Base-by-base conservation (phyloP, 768 basidiomycete genomes). In the Tylopilus subfusipes region DNA sequence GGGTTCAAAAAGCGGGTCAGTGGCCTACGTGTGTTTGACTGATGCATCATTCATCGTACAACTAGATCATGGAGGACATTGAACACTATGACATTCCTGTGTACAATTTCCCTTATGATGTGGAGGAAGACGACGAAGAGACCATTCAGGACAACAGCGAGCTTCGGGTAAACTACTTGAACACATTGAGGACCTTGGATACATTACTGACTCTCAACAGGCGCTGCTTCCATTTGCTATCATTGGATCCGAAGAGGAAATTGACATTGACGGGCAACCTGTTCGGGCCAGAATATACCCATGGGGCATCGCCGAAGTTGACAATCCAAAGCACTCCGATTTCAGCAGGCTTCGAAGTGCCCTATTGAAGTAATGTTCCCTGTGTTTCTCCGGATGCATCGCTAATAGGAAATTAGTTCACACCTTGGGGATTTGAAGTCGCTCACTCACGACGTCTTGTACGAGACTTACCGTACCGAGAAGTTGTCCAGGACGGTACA, bases 271-370 rank as follows among this genome's bases (percentile, higher is more conserved):
- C 48, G 97, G 95, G 27, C 85, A 94, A 72, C 84, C 84, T 42
- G 86, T 97, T 60, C 88, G 97, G 56, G 96, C 91, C 38, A 82
- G 97, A 62, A 86, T 93, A 67, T 99, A 98, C 73, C 97, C 97
- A 5, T 99, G 97, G 97, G 97, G 97, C 65, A 81, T 98, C 56
- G 97, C 90, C 48, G 95, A 98, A 70, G 95, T 98, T 57, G 97
- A 99, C 78, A 98, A 98, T 73, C 93, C 94, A n/a, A 90, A 93
- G 70, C 97, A 99, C 76, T 97, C 92, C n/a, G 97, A 99, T 77
- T 98, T 98, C 71, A 90, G 89, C 72, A 80, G 93, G 54, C 82
- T 99, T 55, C 79, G 96, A 62, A 89, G 90, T 58, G 96, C 95
- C 39, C 78, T 99, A 51, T 80, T 99, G 63, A 90, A 89, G 93